Conservation (phyloP, 192 early-diverging fungal genomes). For the Coemansia sp. region DNA sequence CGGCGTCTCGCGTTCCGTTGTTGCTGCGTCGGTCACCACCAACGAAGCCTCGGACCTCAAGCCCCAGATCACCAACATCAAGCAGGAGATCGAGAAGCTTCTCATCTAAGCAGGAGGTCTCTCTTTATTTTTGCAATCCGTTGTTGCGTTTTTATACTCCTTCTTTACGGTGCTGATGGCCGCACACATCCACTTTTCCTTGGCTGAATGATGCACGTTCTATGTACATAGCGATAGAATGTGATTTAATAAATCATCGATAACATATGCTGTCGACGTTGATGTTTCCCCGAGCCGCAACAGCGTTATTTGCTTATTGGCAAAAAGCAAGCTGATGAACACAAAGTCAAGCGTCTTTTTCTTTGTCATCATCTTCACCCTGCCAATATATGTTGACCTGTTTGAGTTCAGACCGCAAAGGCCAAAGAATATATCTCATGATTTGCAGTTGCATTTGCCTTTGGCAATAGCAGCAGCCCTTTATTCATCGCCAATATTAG, state of each 20-base stretch:
- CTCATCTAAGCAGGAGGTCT: conserved; percentile 26
- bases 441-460: background rate
- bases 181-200: conserved; percentile 8
- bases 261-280: too few relatives aligned
- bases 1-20: conserved; percentile 92
- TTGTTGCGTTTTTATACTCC: conserved; percentile 1
- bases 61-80: conserved; percentile 86
- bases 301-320: too few relatives aligned
- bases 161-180: conserved; percentile 32
- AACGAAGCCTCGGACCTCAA: conserved; percentile 97
- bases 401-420: background rate
- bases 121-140: too few relatives aligned
- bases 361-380: background rate
- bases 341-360: background rate
- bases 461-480: background rate
- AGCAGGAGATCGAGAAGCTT: conserved; percentile 89
- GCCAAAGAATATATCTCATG: background rate
- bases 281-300: too few relatives aligned
- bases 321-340: background rate
- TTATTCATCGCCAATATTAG: too few relatives aligned
- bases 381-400: background rate
- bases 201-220: conserved; percentile 52
- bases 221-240: conserved; percentile 44
- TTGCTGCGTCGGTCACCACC: conserved; percentile 91
- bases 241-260: conserved; percentile 5